Base-by-base conservation (phyloP, 139 green algal species). In the Chlamydomonas applanata region DNA sequence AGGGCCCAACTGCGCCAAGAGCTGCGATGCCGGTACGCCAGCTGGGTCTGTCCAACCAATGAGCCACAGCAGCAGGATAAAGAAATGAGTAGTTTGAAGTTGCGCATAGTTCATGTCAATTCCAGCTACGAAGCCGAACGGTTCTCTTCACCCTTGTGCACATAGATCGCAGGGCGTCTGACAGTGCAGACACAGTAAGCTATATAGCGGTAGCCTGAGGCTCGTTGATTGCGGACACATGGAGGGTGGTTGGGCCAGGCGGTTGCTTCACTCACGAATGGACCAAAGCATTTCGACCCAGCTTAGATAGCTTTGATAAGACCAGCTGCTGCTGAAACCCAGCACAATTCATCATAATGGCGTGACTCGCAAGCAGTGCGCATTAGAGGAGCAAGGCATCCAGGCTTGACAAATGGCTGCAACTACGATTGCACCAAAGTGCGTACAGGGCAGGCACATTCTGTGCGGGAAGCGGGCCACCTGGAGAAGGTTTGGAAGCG, bases 371-470 rank as follows among this genome's bases (percentile, higher is more conserved):
- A 40, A 22, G 16, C 25, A 66, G 59, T 22, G n/a, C 24, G 40
- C 40, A 49, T 49, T n/a, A 49, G 40, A 49, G 11, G 11, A 49
- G 40, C 40, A 49, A 49, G 53, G 24, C 14, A 4, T n/a, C 53
- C 20, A 61, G 53, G 53, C n/a, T 7, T 27, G 60, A 25, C 36
- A 67, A 3, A 72, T 72, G 65, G 65, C 65, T 44, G 25, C 65
- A 34, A 46, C 65, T 46, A 59, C 65, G 11, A 59, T 72, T n/a
- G 35, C 65, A 19, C 65, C 65, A 22, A 72, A 32, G 65, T 72
- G 27, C 24, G 30, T 17, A 27, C 62, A 29, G 22, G 11, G 27
- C 27, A n/a, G 25, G 63, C 32, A 3, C 25, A 11, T 69, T 44
- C 4, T 36, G 16, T 69, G 61, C 30, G 29, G 19, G 27, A 49